Conservation (phyloP, 768 basidiomycete genomes). For the Lactarius quietus region DNA sequence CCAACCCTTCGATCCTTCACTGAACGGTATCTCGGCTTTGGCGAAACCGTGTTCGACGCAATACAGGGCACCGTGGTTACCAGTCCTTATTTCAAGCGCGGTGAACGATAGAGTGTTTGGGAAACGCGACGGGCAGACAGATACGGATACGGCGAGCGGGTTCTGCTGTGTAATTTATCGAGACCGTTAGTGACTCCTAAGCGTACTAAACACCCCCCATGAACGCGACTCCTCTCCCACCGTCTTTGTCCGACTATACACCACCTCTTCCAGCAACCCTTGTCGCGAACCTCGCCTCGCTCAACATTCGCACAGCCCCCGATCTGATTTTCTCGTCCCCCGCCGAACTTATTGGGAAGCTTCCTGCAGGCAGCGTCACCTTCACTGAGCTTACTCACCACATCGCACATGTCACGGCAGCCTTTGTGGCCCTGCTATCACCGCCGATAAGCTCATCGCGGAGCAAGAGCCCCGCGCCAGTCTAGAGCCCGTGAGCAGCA, state of each 20-base stretch:
- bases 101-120: conserved; percentile 32
- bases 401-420: conserved; percentile 19
- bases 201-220: conserved; percentile 6
- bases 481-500: conserved; percentile 29
- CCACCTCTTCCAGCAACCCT: conserved; percentile 19
- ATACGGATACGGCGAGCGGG: background rate
- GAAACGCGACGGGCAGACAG: background rate
- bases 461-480: conserved; percentile 28
- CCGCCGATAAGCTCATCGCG: conserved; percentile 33
- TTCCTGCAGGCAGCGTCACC: conserved; percentile 22
- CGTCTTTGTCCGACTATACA: conserved; percentile 7
- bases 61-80: conserved; percentile 83
- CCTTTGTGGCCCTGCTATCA: conserved; percentile 19
- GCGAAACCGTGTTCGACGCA: conserved; percentile 87
- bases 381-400: conserved; percentile 16
- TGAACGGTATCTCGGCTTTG: conserved; percentile 79
- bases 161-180: conserved; percentile 1
- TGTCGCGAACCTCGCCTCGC: conserved; percentile 14
- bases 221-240: conserved; percentile 6
- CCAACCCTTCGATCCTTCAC: conserved; percentile 70
- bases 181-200: background rate
- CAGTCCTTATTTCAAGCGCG: conserved; percentile 74
- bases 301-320: conserved; percentile 19
- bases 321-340: conserved; percentile 20
- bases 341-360: conserved; percentile 8